phyloP scores from a whole-genome alignment of 768 basidiomycete genomes.

The Boletus patriciae region DNA sequence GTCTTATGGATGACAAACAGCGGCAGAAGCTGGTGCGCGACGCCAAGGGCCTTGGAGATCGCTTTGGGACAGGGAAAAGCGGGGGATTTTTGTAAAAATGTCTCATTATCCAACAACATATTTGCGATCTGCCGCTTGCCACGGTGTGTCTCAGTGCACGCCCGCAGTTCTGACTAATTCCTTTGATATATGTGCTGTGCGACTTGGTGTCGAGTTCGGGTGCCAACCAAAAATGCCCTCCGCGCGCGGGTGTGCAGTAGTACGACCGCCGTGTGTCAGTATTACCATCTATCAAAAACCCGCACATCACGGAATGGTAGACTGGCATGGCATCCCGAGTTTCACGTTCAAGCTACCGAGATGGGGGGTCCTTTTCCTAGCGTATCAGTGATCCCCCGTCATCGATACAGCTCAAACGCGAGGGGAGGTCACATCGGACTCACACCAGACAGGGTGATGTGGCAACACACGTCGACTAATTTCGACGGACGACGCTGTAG shows the following conservation, averaged over 20 bases:
- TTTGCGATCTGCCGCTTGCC: constrained; percentile 6
- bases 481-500: not conserved
- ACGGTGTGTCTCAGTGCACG: constrained; percentile 9
- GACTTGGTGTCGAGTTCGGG: not conserved
- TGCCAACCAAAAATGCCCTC: not conserved
- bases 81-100: constrained; percentile 56
- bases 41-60: constrained; percentile 74
- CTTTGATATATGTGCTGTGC: not conserved
- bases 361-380: not conserved
- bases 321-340: constrained; percentile 8
- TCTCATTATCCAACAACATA: not conserved
- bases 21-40: constrained; percentile 77
- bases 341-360: constrained; percentile 14
- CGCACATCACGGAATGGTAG: not conserved
- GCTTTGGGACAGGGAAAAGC: constrained; percentile 74
- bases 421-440: not conserved
- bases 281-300: not conserved
- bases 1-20: constrained; percentile 87
- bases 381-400: not conserved
- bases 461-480: constrained; percentile 6
- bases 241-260: not conserved
- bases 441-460: constrained; percentile 3
- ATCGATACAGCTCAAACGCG: constrained; percentile 6
- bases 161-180: not conserved
- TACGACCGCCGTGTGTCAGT: constrained; percentile 1